A percentile compares a stretch with the other conserved stretches of the same genome.
Conservation (phyloP, 768 basidiomycete species). For the Trametes maxima region DNA sequence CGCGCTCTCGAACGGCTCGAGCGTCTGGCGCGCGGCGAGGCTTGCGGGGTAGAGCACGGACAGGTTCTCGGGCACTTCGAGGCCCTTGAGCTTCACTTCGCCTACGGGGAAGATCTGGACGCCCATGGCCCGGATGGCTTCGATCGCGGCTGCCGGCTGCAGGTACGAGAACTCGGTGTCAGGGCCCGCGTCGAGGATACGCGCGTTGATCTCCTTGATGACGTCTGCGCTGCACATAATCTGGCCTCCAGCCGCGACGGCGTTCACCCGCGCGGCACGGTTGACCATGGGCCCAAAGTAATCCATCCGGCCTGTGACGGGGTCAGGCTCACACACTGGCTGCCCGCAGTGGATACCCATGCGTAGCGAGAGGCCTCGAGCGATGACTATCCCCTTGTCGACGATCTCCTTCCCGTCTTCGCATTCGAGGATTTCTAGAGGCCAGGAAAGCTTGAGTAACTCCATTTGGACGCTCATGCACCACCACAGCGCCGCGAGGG, state of each 20-base stretch:
- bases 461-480: slow-evolving; percentile 83
- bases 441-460: slow-evolving; percentile 85
- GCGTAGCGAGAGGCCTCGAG: slow-evolving; percentile 88
- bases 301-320: slow-evolving; percentile 78
- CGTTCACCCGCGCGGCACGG: slow-evolving; percentile 82
- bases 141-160: slow-evolving; percentile 63
- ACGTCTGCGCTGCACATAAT: slow-evolving; percentile 91
- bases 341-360: slow-evolving; percentile 97
- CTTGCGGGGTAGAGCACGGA: slow-evolving; percentile 81
- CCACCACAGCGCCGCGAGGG: slow-evolving; percentile 88
- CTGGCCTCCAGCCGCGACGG: slow-evolving; percentile 87
- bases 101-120: slow-evolving; percentile 76
- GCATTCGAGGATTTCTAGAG: slow-evolving; percentile 88
- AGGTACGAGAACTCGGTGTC: slow-evolving; percentile 62
- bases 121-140: slow-evolving; percentile 74
- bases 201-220: slow-evolving; percentile 74
- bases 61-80: slow-evolving; percentile 87
- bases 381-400: slow-evolving; percentile 72
- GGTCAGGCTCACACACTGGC: slow-evolving; percentile 88
- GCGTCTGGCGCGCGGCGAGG: slow-evolving; percentile 69
- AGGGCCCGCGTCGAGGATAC: slow-evolving; percentile 52
- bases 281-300: slow-evolving; percentile 98
- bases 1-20: slow-evolving; percentile 37
- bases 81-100: slow-evolving; percentile 90
- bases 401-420: slow-evolving; percentile 84